Base-by-base conservation (phyloP, 116 monocot genomes). In the Phalaenopsis hybrid region DNA sequence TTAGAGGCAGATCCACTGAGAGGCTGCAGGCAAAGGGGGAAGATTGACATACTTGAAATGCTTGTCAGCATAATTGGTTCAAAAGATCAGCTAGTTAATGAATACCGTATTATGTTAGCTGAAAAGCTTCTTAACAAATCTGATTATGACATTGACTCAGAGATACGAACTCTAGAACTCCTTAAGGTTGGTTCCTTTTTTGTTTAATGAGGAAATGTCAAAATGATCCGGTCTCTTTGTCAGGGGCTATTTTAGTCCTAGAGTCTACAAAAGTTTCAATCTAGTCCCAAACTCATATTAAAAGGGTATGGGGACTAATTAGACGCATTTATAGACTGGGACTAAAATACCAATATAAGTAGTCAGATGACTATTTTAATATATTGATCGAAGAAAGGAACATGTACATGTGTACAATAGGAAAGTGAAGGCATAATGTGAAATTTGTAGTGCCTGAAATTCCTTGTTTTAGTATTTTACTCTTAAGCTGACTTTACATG, bases 121-220 rank as follows among this genome's bases (percentile, higher is more conserved):
- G 98, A 98, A 81, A 94, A 89, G 81, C 93, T 98, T 86, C 84
- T 98, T 33, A 98, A 90, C 63, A 98, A 98, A 86, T 90, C 89
- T 80, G 93, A 95, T 84, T 98, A 94, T 89, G 98, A 93, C 74
- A 93, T 98, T 86, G 95, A 98, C 88, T 94, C 95, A 44, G 98
- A 98, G 81, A 98, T 98, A 81, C 93, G 98, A 58, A 98, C 98
- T 16, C 81, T 95, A 80, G 98, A 98, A 78, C 95, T 98, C 63
- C 87, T 98, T 69, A 98, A 98, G 95, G 98, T 98, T 46, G 21
- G 80, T 50, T 15, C 17, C 21, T 77, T 5, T 45, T 63, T 33
- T 75, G 44, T 45, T 45, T 13, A 75, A 5, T n/a, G 37, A 37
- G 37, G 37, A 37, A 37, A 37, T 37, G 37, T 37, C 37, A 37